Evolutionary conservation across 2,329 filamentous ascomycete genomes (phyloP).

Genomic region (Alternaria sp.): DNA sequence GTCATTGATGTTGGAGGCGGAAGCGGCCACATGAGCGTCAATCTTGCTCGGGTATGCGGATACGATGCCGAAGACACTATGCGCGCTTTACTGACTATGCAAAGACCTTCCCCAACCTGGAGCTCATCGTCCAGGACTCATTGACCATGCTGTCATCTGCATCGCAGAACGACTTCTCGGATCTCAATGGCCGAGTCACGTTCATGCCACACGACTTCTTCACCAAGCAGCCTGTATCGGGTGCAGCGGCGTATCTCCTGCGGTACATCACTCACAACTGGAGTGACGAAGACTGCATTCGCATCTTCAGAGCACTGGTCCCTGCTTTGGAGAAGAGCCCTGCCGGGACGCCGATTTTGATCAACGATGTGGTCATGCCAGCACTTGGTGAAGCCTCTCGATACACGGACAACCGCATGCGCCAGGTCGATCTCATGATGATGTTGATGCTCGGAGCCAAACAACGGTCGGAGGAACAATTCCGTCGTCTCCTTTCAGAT

Average conservation of each 20-base stretch:
- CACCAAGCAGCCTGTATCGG: conserved; percentile 22
- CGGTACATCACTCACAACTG: conserved; percentile 53
- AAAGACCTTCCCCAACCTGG: conserved; percentile 20
- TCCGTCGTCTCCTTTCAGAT: conserved; percentile 10
- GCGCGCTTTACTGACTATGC: neutral
- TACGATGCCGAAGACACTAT: neutral
- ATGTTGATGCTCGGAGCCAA: conserved; percentile 27
- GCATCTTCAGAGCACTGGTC: conserved; percentile 43
- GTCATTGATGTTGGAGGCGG: conserved; percentile 43
- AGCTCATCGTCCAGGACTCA: conserved; percentile 28
- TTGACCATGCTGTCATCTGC: conserved; percentile 16
- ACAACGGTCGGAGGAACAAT: conserved; percentile 31
- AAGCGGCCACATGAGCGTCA: conserved; percentile 27
- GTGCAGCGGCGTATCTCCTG: conserved; percentile 47
- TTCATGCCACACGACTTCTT: conserved; percentile 35
- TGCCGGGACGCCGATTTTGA: conserved; percentile 36
- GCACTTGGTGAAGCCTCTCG: conserved; percentile 20
- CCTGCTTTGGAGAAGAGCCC: conserved; percentile 40
- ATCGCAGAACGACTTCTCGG: conserved; percentile 11
- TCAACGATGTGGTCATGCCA: conserved; percentile 44
- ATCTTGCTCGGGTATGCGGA: conserved; percentile 27
- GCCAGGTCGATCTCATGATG: conserved; percentile 44
- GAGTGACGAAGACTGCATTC: conserved; percentile 46
- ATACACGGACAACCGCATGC: conserved; percentile 31
- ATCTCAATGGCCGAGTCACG: conserved; percentile 21